Percentiles rank a stretch among this genome's conserved stretches.
Conservation (phyloP, 148 eudicot species). For the Selenicereus undatus region DNA sequence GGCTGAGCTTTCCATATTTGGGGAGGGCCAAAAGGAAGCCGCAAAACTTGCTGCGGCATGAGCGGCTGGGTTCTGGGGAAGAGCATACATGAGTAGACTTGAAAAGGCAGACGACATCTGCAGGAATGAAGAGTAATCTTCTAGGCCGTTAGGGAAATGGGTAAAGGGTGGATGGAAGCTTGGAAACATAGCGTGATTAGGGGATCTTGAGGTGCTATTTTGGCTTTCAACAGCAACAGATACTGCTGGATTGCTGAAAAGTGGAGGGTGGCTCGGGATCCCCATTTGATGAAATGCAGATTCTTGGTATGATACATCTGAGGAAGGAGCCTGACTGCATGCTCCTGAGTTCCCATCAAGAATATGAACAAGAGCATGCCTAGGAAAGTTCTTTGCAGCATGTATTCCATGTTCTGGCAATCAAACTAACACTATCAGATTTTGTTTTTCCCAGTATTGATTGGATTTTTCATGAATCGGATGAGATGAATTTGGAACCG, state of each 20-base stretch:
- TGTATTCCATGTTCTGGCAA: slow-evolving; percentile 41
- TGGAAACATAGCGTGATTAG: slow-evolving; percentile 41
- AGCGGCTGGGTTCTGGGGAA: slow-evolving; percentile 83
- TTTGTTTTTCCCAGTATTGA: background rate
- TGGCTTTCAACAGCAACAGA: slow-evolving; percentile 51
- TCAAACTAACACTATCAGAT: slow-evolving; percentile 25
- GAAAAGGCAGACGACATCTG: slow-evolving; percentile 70
- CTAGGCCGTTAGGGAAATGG: slow-evolving; percentile 42
- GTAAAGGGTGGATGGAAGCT: slow-evolving; percentile 51
- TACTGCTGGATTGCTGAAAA: slow-evolving; percentile 37
- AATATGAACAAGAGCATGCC: slow-evolving; percentile 82
- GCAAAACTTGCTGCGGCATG: slow-evolving; percentile 91
- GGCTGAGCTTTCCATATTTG: slow-evolving; percentile 45
- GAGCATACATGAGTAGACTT: slow-evolving; percentile 63
- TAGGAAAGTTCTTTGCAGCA: slow-evolving; percentile 47
- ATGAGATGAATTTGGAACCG: slow-evolving; percentile 19
- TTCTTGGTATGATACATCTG: slow-evolving; percentile 53
- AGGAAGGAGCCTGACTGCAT: slow-evolving; percentile 38
- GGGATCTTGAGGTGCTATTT: slow-evolving; percentile 44
- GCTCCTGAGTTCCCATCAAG: slow-evolving; percentile 59
- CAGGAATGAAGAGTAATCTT: slow-evolving; percentile 52
- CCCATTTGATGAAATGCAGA: slow-evolving; percentile 42
- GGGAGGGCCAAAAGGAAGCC: slow-evolving; percentile 67
- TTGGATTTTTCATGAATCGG: slow-evolving; percentile 24
- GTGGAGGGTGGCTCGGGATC: slow-evolving; percentile 39